Conservation (phyloP, 805 yeast species). For the Spathaspora arborariae region DNA sequence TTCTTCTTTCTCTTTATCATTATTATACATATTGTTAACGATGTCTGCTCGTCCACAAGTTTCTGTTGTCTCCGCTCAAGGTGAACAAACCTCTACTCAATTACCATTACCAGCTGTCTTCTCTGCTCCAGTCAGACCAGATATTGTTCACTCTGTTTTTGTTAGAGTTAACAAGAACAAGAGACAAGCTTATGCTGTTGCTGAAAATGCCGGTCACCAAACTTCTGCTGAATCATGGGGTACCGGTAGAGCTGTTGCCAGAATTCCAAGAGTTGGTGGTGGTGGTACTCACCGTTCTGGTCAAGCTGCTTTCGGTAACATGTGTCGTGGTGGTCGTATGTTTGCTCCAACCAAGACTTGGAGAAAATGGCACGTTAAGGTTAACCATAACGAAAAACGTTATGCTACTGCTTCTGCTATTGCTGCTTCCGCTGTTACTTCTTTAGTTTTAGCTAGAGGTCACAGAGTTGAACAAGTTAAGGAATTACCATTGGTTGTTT, state of each 20-base stretch:
- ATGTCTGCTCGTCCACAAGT: constrained; percentile 89
- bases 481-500: constrained; percentile 97
- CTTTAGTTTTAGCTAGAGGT: constrained; percentile 99
- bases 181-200: constrained; percentile 99
- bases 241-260: constrained; percentile 99
- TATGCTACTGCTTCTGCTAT: constrained; percentile 99
- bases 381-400: constrained; percentile 99
- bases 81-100: constrained; percentile 80
- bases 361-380: constrained; percentile 99
- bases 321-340: constrained; percentile 99
- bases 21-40: constrained; percentile 18
- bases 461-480: constrained; percentile 98
- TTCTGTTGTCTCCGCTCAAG: constrained; percentile 84
- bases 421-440: constrained; percentile 98
- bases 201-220: constrained; percentile 99
- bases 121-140: constrained; percentile 99
- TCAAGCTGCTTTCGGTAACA: constrained; percentile 99
- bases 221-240: constrained; percentile 99
- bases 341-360: constrained; percentile 99
- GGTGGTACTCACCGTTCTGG: constrained; percentile 99
- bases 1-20: constrained; percentile 17
- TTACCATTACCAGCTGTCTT: constrained; percentile 97
- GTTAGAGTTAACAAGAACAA: constrained; percentile 99
- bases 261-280: constrained; percentile 99
- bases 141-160: constrained; percentile 98